These are phyloP conservation scores for Phoma sp. DNA, from an alignment of 2,329 filamentous ascomycete species.

Conservation along the genomic window DNA sequence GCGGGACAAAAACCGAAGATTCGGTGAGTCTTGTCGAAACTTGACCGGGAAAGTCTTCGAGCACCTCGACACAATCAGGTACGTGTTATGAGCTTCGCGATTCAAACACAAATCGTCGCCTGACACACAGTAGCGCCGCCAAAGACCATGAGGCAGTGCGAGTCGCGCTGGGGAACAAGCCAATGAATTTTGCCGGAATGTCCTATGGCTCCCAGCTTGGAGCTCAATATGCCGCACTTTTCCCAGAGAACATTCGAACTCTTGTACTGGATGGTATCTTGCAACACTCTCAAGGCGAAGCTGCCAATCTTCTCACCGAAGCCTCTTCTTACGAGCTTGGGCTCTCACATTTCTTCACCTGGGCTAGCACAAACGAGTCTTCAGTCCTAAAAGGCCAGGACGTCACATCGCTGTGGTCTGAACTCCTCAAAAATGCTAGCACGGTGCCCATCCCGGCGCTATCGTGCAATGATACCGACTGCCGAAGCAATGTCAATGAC, in stretches of 20 bases:
- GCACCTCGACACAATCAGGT: conserved; percentile 51
- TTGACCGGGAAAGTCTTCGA: conserved; percentile 51
- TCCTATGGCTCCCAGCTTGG: conserved; percentile 57
- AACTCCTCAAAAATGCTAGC: conserved; percentile 39
- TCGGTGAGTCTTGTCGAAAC: conserved; percentile 51
- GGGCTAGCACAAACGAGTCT: conserved; percentile 40
- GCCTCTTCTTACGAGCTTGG: conserved; percentile 46
- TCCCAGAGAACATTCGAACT: conserved; percentile 51
- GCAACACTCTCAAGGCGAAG: conserved; percentile 50
- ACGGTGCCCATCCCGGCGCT: conserved; percentile 46
- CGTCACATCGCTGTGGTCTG: conserved; percentile 27
- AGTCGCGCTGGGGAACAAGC: conserved; percentile 42
- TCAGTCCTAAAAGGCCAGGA: conserved; percentile 43
- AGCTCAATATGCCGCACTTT: conserved; percentile 53
- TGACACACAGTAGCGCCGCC: conserved; percentile 3
- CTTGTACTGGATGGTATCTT: conserved; percentile 55
- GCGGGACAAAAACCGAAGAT: conserved; percentile 21
- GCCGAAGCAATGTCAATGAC: conserved; percentile 32
- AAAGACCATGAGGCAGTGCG: conserved; percentile 48
- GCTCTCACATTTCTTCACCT: conserved; percentile 49
- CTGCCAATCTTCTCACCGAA: conserved; percentile 47
- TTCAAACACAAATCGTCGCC: not conserved
- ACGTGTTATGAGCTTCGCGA: not conserved
- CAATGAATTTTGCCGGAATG: conserved; percentile 50
- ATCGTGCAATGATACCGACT: conserved; percentile 35